Percentiles rank a stretch among this genome's conserved stretches.
Evolutionary conservation across 176 grass and related monocot genomes (phyloP).

Genomic region (Carex parvula): DNA sequence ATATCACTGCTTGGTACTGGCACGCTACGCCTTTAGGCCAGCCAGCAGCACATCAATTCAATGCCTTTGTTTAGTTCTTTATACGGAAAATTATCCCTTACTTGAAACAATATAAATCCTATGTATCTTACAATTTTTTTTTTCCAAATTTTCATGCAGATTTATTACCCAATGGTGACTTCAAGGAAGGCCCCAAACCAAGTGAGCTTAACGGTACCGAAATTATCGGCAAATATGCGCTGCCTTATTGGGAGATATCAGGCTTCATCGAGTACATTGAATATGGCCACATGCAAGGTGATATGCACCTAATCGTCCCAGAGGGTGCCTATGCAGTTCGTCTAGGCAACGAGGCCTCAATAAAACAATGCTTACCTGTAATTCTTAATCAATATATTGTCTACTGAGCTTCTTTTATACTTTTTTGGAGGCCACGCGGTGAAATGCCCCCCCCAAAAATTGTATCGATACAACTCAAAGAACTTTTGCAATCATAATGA

Average conservation of each 20-base stretch:
- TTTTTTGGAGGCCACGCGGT: neutral
- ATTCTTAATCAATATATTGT: neutral
- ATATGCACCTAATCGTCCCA: conserved; percentile 78
- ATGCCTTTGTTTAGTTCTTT: neutral
- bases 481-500: neutral
- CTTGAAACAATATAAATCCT: neutral
- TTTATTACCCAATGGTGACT: conserved; percentile 73
- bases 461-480: neutral
- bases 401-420: neutral
- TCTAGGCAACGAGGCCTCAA: conserved; percentile 79
- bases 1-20: neutral
- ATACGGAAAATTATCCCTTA: neutral
- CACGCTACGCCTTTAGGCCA: neutral
- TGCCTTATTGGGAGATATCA: conserved; percentile 56
- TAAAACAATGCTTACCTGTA: conserved; percentile 54
- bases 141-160: conserved; percentile 33
- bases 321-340: conserved; percentile 69
- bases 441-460: neutral
- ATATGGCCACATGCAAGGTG: conserved; percentile 75
- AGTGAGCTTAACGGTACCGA: conserved; percentile 59
- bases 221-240: conserved; percentile 39
- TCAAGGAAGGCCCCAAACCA: conserved; percentile 52
- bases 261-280: conserved; percentile 88
- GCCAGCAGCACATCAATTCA: neutral
- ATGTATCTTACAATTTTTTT: neutral